Evolutionary conservation across 257 asterid species (phyloP), one percentile per base, ranked within the genome.

Genomic region (Lycium ferocissimum): DNA sequence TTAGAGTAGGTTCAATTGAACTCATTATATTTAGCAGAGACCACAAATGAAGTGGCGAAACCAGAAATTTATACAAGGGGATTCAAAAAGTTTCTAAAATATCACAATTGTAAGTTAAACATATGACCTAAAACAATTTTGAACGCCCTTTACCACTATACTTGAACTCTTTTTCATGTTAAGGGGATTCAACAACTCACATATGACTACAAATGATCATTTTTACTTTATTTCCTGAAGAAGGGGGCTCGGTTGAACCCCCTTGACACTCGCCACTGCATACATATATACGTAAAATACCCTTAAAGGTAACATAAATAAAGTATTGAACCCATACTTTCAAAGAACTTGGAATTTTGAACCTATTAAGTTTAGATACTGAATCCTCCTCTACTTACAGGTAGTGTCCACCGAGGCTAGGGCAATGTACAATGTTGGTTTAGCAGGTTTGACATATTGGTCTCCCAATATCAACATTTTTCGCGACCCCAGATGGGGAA

Each of bases 401-500:
- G 98, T 91, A 86, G 97, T 94, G 65, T 94, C 98, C 0, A 94
- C 96, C 0, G 98, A 94, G 80, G 98, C 98, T 13, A 90, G 97
- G 72, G 97, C 98, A 83, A 94, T 94, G 98, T 65, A 94, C 91
- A 94, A 94, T 26, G 98, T 90, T 4, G 98, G 98, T 67, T 83
- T 89, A 81, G 91, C 97, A 17, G 98, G 98, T 71, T 83, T 94
- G 89, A 94, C 98, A 4, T 94, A 84, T 85, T 94, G 98, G 98
- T 94, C 98, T 2, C 98, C 98, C 0, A 94, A 92, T 40, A 49
- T 94, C 58, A 94, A 94, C 88, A 91, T 94, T 15, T 93, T 92
- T 69, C 97, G 98, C 2, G 98, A 94, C 70, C 98, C 98, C 5
- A 89, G 98, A 80, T 94, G 98, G 98, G 98, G 97, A 4, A 83